Evolutionary conservation across 1,284 basidiomycete species (phyloP).

Genomic region (Neolentinus lepideus): DNA sequence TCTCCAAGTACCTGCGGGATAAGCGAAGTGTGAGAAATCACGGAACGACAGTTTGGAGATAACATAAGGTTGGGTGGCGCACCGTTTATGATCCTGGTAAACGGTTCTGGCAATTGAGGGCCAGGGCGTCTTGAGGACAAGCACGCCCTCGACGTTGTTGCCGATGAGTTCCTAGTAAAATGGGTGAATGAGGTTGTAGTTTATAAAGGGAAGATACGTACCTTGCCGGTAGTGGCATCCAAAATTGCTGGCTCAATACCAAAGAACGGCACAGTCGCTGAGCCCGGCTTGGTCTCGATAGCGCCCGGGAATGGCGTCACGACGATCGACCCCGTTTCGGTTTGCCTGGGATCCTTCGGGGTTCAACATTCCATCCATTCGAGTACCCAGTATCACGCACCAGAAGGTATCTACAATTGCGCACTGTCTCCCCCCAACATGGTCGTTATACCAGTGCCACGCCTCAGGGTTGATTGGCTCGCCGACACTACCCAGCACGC

Average conservation of each 20-base stretch:
- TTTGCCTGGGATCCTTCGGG: slow-evolving; percentile 56
- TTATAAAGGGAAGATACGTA: slow-evolving; percentile 15
- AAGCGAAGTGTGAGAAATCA: slow-evolving; percentile 16
- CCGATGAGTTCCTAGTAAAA: slow-evolving; percentile 52
- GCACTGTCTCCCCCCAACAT: slow-evolving; percentile 85
- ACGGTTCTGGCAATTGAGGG: slow-evolving; percentile 96
- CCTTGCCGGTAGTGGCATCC: slow-evolving; percentile 71
- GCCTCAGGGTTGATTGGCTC: slow-evolving; percentile 99
- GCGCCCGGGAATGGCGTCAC: slow-evolving; percentile 95
- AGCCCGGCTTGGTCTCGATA: slow-evolving; percentile 92
- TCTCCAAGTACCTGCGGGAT: slow-evolving; percentile 49
- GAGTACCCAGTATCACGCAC: slow-evolving; percentile 26
- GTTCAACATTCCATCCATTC: background rate
- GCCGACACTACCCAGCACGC: slow-evolving; percentile 90
- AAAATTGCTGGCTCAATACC: slow-evolving; percentile 88
- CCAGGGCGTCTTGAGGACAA: slow-evolving; percentile 87
- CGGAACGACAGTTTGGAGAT: background rate
- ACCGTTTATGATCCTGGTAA: slow-evolving; percentile 87
- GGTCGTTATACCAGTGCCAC: slow-evolving; percentile 98
- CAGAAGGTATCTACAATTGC: slow-evolving; percentile 96
- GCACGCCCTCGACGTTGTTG: slow-evolving; percentile 86
- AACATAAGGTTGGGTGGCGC: slow-evolving; percentile 19
- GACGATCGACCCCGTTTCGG: slow-evolving; percentile 94
- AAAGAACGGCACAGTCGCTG: slow-evolving; percentile 97
- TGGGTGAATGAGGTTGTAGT: background rate